Conservation (phyloP, 2,329 filamentous ascomycete genomes). For the Acrodontium crateriforme region DNA sequence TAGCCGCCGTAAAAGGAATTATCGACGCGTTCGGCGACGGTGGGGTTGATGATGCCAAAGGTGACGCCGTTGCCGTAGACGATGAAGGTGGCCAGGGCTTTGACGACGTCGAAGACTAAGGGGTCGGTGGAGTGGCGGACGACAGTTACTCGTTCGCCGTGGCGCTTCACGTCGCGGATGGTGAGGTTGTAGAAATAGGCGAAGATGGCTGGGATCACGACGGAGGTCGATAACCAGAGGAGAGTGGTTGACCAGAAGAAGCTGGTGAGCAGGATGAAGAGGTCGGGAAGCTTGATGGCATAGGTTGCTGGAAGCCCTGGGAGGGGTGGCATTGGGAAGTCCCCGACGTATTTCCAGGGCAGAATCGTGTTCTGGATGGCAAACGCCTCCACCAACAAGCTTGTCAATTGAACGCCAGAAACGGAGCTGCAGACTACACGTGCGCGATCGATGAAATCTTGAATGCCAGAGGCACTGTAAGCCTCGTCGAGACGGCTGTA, state of each 20-base stretch:
- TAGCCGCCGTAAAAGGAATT: conserved; percentile 57
- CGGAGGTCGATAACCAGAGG: conserved; percentile 58
- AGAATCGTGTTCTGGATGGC: conserved; percentile 58
- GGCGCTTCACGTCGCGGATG: conserved; percentile 34
- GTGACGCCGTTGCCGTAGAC: conserved; percentile 60
- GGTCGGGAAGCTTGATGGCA: conserved; percentile 47
- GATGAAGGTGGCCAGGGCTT: conserved; percentile 68
- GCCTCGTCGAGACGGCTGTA: conserved; percentile 50
- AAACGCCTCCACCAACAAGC: conserved; percentile 56
- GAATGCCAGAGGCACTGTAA: conserved; percentile 53
- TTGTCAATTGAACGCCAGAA: conserved; percentile 53
- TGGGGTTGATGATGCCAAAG: conserved; percentile 45
- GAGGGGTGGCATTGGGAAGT: conserved; percentile 47
- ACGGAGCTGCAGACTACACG: conserved; percentile 62
- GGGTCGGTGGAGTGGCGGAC: conserved; percentile 60
- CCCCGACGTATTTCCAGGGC: conserved; percentile 57
- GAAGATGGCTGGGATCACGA: conserved; percentile 53
- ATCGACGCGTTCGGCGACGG: conserved; percentile 50
- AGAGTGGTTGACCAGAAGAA: conserved; percentile 64
- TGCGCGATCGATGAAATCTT: conserved; percentile 49
- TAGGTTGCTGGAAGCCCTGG: conserved; percentile 32
- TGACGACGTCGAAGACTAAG: conserved; percentile 77
- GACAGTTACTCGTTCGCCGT: conserved; percentile 18
- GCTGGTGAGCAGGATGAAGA: conserved; percentile 61
- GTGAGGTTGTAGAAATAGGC: conserved; percentile 90